A percentile compares a stretch with the other conserved stretches of the same genome.
Evolutionary conservation across 305 asterid genomes (phyloP).

Genomic region (Solanum chacoense): DNA sequence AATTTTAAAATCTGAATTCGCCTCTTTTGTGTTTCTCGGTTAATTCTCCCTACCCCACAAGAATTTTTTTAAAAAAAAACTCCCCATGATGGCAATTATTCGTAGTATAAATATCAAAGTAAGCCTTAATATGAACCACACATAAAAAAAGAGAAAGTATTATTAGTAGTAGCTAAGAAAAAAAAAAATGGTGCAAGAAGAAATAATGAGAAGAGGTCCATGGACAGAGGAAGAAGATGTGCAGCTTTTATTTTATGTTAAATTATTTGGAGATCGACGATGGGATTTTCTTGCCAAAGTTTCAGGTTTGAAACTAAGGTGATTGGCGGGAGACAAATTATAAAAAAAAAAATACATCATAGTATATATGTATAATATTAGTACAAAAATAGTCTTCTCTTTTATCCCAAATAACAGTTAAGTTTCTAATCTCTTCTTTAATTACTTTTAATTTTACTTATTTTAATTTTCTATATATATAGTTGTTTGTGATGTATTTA

Average conservation of each 20-base stretch:
- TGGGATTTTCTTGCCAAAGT: slow-evolving; percentile 99
- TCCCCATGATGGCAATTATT: not conserved
- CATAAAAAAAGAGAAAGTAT: not conserved
- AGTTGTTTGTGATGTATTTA: not conserved
- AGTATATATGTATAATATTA: slow-evolving; percentile 46
- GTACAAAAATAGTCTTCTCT: not conserved
- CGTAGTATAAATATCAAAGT: slow-evolving; percentile 17
- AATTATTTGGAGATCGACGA: slow-evolving; percentile 83
- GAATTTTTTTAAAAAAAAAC: no score
- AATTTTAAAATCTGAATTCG: not conserved
- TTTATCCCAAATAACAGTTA: not conserved
- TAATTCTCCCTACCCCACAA: not conserved
- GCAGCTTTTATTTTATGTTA: slow-evolving; percentile 65
- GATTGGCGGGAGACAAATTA: slow-evolving; percentile 71
- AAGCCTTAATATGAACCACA: not conserved
- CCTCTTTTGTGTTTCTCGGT: not conserved
- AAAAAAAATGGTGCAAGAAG: slow-evolving; percentile 22
- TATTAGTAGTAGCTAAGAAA: not conserved
- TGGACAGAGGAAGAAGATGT: slow-evolving; percentile 92
- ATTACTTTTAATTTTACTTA: slow-evolving; percentile 10
- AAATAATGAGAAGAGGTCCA: slow-evolving; percentile 62
- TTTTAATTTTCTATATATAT: not conserved
- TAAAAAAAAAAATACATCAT: not conserved
- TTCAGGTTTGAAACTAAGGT: slow-evolving; percentile 87
- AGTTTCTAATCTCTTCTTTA: not conserved